Conservation (phyloP, 176 grass and related monocot genomes). For the Bromus sterilis region DNA sequence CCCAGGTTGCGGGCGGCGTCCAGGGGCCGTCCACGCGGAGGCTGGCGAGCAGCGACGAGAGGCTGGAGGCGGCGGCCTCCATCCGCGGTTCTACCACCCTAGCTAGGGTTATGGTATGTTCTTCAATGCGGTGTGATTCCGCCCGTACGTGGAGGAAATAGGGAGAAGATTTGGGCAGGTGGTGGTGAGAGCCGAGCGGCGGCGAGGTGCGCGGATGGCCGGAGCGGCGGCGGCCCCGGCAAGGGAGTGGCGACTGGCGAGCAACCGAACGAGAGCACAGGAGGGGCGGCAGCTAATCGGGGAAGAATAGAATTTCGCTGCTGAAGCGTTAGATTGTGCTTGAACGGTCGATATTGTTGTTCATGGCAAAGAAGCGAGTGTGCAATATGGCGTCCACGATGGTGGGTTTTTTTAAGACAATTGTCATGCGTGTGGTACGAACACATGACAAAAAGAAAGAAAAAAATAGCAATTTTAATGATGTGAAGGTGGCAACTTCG, state of each 20-base stretch:
- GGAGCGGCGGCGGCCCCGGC: not conserved
- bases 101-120: conserved; percentile 25
- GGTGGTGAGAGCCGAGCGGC: not conserved
- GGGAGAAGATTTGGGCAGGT: not conserved
- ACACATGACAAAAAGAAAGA: no score
- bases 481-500: no score
- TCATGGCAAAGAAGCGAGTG: no score
- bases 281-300: not conserved
- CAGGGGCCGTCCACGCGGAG: conserved; percentile 59
- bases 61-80: conserved; percentile 61
- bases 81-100: conserved; percentile 15
- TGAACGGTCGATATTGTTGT: not conserved
- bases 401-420: no score
- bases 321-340: not conserved
- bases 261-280: not conserved
- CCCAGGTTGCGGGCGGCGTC: conserved; percentile 55
- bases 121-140: not conserved
- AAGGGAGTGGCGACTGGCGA: not conserved
- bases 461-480: no score
- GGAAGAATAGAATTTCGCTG: not conserved
- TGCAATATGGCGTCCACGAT: no score
- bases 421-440: no score
- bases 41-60: conserved; percentile 52
- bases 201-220: not conserved
- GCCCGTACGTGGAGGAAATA: not conserved